Base-by-base conservation (phyloP, 441 rosid genomes). In the Breynia disticha region DNA sequence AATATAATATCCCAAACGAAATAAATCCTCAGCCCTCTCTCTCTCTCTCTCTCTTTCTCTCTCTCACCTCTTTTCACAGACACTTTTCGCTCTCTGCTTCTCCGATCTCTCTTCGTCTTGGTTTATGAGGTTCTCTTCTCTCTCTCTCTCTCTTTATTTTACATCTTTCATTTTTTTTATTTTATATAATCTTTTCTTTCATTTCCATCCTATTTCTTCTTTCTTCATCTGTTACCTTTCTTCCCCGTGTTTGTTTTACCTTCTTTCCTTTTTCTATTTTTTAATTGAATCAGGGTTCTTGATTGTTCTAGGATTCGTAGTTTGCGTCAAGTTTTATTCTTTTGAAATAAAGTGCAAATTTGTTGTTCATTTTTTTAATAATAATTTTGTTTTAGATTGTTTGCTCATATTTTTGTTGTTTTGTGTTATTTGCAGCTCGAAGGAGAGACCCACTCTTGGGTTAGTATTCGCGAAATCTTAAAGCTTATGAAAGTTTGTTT, bases 361-460 rank as follows among this genome's bases (percentile, higher is more conserved):
- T 52, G 18, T 13, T 1, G 4, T 50, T 50, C 17, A 37, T 12
- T 14, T 35, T 50, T 46, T 56, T 13, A 50, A 45, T 48, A n/a
- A n/a, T n/a, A n/a, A n/a, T n/a, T n/a, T n/a, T 19, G 22, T 11
- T 43, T 15, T 39, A 12, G 4, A 16, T 11, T 19, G 53, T 35
- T 50, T 5, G 28, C 66, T 67, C 44, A 18, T 72, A 43, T 54
- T 42, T 41, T 46, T 21, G 16, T 16, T 53, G 35, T 24, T 56
- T 22, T 57, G 12, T 10, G 16, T 67, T 46, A 7, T 52, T 38
- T 67, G 76, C 94, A 91, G 98, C 98, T 87, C 98, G 77, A 91
- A 82, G 98, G 98, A 91, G 96, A 90, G 75, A 83, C 98, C 98
- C 95, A 83, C 96, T 85, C 98, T 91, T 60, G 98, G 98, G 98